Evolutionary conservation across 371 early-diverging fungal genomes (phyloP).

Genomic region (Apophysomyces ossiformis): DNA sequence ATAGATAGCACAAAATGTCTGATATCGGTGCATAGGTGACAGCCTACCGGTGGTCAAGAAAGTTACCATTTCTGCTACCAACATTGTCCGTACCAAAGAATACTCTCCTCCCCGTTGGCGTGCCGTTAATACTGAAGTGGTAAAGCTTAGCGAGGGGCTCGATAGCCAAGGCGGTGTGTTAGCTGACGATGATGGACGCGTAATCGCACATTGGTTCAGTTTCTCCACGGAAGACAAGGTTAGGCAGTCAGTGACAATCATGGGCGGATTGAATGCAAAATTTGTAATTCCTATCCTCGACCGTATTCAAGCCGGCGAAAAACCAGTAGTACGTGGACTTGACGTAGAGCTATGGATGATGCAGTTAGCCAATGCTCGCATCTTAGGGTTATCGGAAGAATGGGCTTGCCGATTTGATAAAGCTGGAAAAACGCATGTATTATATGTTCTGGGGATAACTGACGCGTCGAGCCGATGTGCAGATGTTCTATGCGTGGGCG

Average conservation of each 20-base stretch:
- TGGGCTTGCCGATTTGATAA: conserved; percentile 73
- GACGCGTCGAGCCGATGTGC: conserved; percentile 59
- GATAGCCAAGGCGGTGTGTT: conserved; percentile 73
- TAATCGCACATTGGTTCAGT: conserved; percentile 80
- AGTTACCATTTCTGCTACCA: conserved; percentile 58
- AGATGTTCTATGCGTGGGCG: conserved; percentile 71
- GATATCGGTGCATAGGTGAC: conserved; percentile 29
- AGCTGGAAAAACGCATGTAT: conserved; percentile 55
- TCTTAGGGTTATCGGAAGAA: conserved; percentile 74
- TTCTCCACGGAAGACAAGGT: conserved; percentile 66
- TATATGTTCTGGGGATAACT: conserved; percentile 72
- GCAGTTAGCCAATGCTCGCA: conserved; percentile 76
- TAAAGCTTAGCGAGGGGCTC: conserved; percentile 71
- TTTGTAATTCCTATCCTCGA: conserved; percentile 41
- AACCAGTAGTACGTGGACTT: conserved; percentile 54
- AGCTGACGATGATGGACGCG: conserved; percentile 67
- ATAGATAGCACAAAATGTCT: neutral
- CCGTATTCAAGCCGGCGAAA: conserved; percentile 34
- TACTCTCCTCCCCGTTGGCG: conserved; percentile 67
- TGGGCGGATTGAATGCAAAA: conserved; percentile 60
- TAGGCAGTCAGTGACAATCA: conserved; percentile 40
- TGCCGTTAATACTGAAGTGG: conserved; percentile 76
- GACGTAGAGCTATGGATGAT: conserved; percentile 82
- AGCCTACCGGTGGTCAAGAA: conserved; percentile 56
- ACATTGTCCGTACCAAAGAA: conserved; percentile 64